Percentiles rank a stretch among this genome's conserved stretches.
These are phyloP conservation scores for Lipomyces yamadae DNA, from an alignment of 805 yeast species.

Conservation along the genomic window DNA sequence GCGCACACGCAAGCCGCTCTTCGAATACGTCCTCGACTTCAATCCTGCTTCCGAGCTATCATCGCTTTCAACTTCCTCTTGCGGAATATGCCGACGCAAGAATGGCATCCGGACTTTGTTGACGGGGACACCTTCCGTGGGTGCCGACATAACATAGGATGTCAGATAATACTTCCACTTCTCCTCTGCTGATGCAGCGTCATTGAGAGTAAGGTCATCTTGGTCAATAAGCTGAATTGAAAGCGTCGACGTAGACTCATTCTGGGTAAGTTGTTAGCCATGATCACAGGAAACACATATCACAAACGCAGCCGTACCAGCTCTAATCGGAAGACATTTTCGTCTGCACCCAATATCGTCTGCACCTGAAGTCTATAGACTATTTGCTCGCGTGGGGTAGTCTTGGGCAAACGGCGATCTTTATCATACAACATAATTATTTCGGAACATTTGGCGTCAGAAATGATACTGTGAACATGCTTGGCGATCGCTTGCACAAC, in stretches of 20 bases:
- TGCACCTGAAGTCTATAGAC: slow-evolving; percentile 87
- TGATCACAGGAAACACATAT: background rate
- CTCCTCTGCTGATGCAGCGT: slow-evolving; percentile 70
- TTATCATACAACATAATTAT: slow-evolving; percentile 79
- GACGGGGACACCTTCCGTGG: slow-evolving; percentile 92
- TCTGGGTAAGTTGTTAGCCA: slow-evolving; percentile 11
- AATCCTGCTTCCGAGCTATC: slow-evolving; percentile 31
- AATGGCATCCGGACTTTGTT: slow-evolving; percentile 80
- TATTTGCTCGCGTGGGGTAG: slow-evolving; percentile 86
- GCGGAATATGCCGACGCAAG: slow-evolving; percentile 54
- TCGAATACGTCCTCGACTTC: slow-evolving; percentile 23
- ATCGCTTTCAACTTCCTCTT: slow-evolving; percentile 38
- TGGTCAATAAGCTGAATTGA: slow-evolving; percentile 82
- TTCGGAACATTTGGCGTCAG: slow-evolving; percentile 80
- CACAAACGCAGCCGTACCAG: slow-evolving; percentile 47
- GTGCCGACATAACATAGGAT: slow-evolving; percentile 90
- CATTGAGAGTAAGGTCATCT: slow-evolving; percentile 85
- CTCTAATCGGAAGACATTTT: slow-evolving; percentile 87
- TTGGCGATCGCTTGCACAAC: slow-evolving; percentile 82
- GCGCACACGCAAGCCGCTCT: slow-evolving; percentile 73
- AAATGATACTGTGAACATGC: slow-evolving; percentile 82
- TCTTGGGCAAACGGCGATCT: slow-evolving; percentile 66
- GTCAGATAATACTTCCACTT: slow-evolving; percentile 93
- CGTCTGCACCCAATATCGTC: slow-evolving; percentile 78
- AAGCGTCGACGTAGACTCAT: slow-evolving; percentile 57